Base-by-base conservation (phyloP, 805 yeast species). In the Ogataea haglerorum region DNA sequence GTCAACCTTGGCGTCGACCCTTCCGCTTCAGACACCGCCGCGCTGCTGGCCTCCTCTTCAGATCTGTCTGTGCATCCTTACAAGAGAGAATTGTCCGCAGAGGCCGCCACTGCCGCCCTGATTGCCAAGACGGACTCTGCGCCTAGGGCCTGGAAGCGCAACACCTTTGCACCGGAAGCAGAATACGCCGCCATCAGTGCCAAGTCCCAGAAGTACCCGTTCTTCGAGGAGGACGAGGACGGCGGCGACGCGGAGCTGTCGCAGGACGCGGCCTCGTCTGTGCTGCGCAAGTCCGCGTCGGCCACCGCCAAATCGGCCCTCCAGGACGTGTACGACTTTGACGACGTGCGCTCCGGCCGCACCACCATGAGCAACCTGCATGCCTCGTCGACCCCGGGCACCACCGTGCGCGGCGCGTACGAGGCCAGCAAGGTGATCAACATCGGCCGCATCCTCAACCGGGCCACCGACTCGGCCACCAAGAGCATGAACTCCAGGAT, bases 11-110 rank as follows among this genome's bases (percentile, higher is more conserved):
- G 91, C n/a, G 84, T 82, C 22, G 72, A 76, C 46, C 72, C 80
- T 43, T 70, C 76, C 30, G 86, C 89, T 21, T 75, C 86, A 12
- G 88, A 81, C 56, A 76, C 84, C 5, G 91, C 95, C 35, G 93
- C 93, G 1, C 65, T 82, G 39, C 67, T 83, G 46, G 95, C 93
- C 2, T 76, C 85, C 6, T 75, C 80, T 10, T 64, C 84, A 2
- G 85, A 80, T 58, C 68, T 80, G 32, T 71, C 79, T 2, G 76
- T 82, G 27, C 75, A 73, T 46, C 79, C 87, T 10, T 84, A 82
- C 59, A 81, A 78, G 59, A 67, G 90, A 45, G 64, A 63, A 25
- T 59, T 73, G 10, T 73, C 80, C 13, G 70, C 81, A 6, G 86
- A 78, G 38, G 86, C 86, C 12, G 85, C 82, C 28, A 72, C 74